Conservation (phyloP, 306 rosid species). For the Castanea crenata region DNA sequence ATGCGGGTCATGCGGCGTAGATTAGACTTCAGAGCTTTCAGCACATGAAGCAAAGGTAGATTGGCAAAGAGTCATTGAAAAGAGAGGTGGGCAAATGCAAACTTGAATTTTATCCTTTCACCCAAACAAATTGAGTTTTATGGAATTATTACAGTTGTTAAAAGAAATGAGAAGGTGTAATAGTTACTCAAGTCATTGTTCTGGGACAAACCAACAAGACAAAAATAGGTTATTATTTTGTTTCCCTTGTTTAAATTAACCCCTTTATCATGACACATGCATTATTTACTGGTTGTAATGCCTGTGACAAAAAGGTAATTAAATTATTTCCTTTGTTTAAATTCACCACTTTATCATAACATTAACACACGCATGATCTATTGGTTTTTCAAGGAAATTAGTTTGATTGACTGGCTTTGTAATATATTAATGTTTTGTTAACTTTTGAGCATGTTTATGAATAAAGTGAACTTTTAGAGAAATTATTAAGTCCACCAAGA, state of each 20-base stretch:
- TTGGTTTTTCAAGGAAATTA: too few species aligned
- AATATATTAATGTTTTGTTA: background rate
- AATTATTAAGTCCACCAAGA: too few species aligned
- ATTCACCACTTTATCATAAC: too few species aligned
- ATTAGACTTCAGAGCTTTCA: background rate
- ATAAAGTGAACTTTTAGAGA: background rate
- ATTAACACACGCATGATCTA: too few species aligned
- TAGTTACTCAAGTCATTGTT: background rate
- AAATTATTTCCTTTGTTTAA: constrained; percentile 29
- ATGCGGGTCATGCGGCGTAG: constrained; percentile 12
- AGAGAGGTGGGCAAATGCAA: background rate
- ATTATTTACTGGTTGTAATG: background rate
- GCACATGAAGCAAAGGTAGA: background rate
- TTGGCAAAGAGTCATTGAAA: background rate
- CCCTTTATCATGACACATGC: background rate
- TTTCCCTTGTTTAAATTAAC: background rate
- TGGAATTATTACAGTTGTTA: background rate
- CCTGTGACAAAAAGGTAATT: background rate
- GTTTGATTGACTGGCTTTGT: too few species aligned
- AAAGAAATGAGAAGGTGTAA: background rate
- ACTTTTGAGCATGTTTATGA: background rate
- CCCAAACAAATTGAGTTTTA: background rate
- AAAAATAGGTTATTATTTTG: background rate
- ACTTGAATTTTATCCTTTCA: background rate
- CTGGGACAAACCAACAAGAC: background rate